Base-by-base conservation (phyloP, 2,329 filamentous ascomycete genomes). In the Acrodontium crateriforme region DNA sequence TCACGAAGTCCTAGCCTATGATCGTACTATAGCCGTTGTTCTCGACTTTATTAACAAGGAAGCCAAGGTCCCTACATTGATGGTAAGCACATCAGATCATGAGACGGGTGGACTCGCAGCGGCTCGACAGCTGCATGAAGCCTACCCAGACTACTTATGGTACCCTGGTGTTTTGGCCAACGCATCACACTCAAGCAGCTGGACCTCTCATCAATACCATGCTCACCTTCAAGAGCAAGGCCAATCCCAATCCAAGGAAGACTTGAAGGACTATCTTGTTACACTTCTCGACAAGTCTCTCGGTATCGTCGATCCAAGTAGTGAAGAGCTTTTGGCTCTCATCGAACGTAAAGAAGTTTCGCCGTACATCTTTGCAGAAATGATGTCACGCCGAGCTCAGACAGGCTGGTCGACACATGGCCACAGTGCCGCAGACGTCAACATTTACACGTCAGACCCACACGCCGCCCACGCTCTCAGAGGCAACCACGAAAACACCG, bases 321-420 rank as follows among this genome's bases (percentile, higher is more conserved):
- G 78, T 14, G 64, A 67, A 0, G 89, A 98, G 55, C 62, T 95
- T 19, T 55, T 71, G 14, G 52, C 55, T 4, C 62, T 94, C 17
- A 63, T 81, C 14, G 57, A 38, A 3, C 17, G 38, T 70, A 18
- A 55, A 65, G 15, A 69, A 74, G 0, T 57, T 3, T 65, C 74
- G 3, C 59, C 69, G 2, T 74, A 71, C 47, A 55, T 64, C 15
- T 80, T 95, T 49, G 74, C 84, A 0, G 75, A 82, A 46, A 87
- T 98, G 62, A 71, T 95, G 42, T 92, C 81, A 42, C 69, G 79
- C 4, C 73, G 89, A 35, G 81, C 85, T 1, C 83, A 92, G 48
- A 71, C 93, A 23, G 91, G 89, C 9, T 98, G 89, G 89, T 77
- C 71, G 38, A 93, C 85, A 0, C 87, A 94, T 52, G 89, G 89